Base-by-base conservation (phyloP, 352 stramenopile species). In the Phytophthora pisi region DNA sequence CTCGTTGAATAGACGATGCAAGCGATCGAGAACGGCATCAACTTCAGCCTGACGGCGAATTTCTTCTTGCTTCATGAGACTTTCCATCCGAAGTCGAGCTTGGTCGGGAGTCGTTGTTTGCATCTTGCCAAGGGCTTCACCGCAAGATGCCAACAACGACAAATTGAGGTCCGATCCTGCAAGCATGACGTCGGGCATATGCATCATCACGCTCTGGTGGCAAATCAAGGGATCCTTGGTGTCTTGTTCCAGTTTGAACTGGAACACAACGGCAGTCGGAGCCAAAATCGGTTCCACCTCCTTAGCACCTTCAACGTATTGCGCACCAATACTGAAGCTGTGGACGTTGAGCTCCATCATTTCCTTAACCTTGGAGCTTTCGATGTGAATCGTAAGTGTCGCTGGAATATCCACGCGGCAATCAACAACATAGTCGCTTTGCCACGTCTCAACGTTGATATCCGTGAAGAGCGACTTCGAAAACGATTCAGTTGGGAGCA, bases 121-220 rank as follows among this genome's bases (percentile, higher is more conserved):
- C 47, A 91, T 82, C 9, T 74, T 66, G 20, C 70, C 36, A 3
- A 91, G 66, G 7, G 79, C 76, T 47, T 86, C 78, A 5, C 77
- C 51, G 46, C 79, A 88, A 26, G 82, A 91, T 30, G 72, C 81
- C 53, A 91, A 58, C 13, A 92, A 50, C 15, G 84, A 86, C 49
- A 92, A 78, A 51, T 82, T 91, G 43, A 91, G 62, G 53, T 92
- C 81, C 15, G 84, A 92, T 9, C 84, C 88, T 70, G 78, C 78
- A 34, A 92, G 56, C 43, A 84, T 63, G 51, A 91, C 71, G 58
- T 92, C 82, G 13, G 84, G 82, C 58, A 91, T 78, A 26, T 88
- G 72, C 58, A 92, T 75, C 57, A 72, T 64, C 40, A 92, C 66
- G 20, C 67, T 79, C 43, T 90, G 75, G 59, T 84, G 74, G 50